These are phyloP conservation scores for Chrysosporium queenslandicum DNA, from an alignment of 2,329 filamentous ascomycete genomes.

Conservation along the genomic window DNA sequence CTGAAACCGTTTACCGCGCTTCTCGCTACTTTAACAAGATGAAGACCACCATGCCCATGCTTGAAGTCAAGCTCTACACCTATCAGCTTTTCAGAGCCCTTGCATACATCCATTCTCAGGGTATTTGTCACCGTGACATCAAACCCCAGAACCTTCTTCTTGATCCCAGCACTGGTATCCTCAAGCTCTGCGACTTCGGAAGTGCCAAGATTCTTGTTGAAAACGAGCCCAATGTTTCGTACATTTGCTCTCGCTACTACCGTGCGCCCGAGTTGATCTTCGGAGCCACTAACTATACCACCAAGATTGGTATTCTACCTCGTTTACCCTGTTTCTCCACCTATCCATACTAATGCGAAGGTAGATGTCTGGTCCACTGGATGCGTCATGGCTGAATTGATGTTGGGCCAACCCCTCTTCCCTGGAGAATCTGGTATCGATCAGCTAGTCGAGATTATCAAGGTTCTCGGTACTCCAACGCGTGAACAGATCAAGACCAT, in stretches of 20 bases:
- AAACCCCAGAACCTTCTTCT: constrained; percentile 96
- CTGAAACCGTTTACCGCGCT: constrained; percentile 94
- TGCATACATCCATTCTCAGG: constrained; percentile 97
- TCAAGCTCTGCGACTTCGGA: constrained; percentile 98
- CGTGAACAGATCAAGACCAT: constrained; percentile 98
- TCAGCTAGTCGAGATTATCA: constrained; percentile 98
- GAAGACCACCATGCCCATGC: constrained; percentile 98
- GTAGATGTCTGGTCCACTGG: constrained; percentile 98
- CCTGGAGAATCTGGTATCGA: constrained; percentile 97
- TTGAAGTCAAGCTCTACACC: constrained; percentile 98
- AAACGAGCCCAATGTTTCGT: constrained; percentile 98
- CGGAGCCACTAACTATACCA: constrained; percentile 97
- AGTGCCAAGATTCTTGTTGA: constrained; percentile 97
- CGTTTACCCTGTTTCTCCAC: not conserved
- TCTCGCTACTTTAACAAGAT: constrained; percentile 99
- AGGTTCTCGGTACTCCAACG: constrained; percentile 91
- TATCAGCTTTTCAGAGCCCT: constrained; percentile 98
- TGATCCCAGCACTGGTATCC: constrained; percentile 77
- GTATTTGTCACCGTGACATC: constrained; percentile 98
- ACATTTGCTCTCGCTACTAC: constrained; percentile 99
- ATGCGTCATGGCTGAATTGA: constrained; percentile 98
- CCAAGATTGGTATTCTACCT: constrained; percentile 78
- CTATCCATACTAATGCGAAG: constrained; percentile 15
- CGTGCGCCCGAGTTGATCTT: constrained; percentile 96
- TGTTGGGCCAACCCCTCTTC: constrained; percentile 96